These are phyloP conservation scores for Davidsoniella virescens DNA, from an alignment of 2,329 filamentous ascomycete genomes.

Conservation along the genomic window DNA sequence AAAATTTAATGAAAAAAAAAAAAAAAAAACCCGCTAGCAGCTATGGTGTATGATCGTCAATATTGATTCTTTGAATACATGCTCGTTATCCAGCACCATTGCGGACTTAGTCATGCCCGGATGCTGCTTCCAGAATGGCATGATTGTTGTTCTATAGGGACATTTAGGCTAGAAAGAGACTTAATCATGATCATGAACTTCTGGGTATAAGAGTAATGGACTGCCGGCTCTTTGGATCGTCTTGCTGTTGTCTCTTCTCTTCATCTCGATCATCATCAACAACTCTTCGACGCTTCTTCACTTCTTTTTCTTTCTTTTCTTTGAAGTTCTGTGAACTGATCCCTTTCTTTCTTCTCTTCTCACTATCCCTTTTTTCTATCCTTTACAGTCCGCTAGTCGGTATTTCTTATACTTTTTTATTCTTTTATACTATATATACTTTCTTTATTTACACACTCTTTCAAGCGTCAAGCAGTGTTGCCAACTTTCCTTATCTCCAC, in stretches of 20 bases:
- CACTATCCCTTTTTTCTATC: slow-evolving; percentile 13
- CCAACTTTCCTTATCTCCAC: slow-evolving; percentile 16
- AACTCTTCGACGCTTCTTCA: slow-evolving; percentile 4
- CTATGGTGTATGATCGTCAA: too few species aligned
- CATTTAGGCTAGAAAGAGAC: too few species aligned
- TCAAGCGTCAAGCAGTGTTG: slow-evolving; percentile 18
- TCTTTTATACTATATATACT: slow-evolving; percentile 17
- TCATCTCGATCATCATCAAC: not conserved
- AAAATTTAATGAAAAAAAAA: too few species aligned
- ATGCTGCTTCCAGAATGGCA: too few species aligned
- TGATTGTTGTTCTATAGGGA: too few species aligned
- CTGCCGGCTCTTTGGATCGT: too few species aligned
- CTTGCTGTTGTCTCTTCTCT: not conserved
- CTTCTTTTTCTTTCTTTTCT: slow-evolving; percentile 11
- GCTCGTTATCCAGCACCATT: too few species aligned
- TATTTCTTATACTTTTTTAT: slow-evolving; percentile 16
- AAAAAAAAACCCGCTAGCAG: too few species aligned
- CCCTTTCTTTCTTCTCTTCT: slow-evolving; percentile 4
- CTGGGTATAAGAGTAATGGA: too few species aligned
- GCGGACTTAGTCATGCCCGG: too few species aligned
- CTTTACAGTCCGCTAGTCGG: slow-evolving; percentile 12
- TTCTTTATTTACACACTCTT: slow-evolving; percentile 25
- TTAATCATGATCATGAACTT: too few species aligned
- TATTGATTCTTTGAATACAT: too few species aligned
- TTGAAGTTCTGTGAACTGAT: slow-evolving; percentile 11